A percentile compares a stretch with the other conserved stretches of the same genome.
Evolutionary conservation across 2,329 filamentous ascomycete species (phyloP).

Genomic region (Neofusicoccum cordaticola): DNA sequence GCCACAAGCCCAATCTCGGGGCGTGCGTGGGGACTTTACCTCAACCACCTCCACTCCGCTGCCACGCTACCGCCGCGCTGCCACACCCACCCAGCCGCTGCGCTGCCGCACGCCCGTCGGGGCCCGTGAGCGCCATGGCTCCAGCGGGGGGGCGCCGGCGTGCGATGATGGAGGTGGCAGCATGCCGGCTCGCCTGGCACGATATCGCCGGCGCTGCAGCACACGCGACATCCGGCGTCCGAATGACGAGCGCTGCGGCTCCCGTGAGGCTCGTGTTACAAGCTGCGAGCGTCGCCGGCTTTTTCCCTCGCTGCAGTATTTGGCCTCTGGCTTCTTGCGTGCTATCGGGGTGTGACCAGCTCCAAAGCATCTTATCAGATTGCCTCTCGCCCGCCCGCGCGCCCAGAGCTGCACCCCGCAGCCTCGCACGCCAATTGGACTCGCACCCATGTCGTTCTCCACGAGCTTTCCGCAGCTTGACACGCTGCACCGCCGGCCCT

Average conservation of each 20-base stretch:
- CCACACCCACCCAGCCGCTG: not conserved
- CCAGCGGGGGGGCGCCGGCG: not conserved
- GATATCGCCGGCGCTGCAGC: not conserved
- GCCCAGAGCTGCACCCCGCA: not conserved
- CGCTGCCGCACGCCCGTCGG: too few species aligned
- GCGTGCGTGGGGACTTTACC: not conserved
- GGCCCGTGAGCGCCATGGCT: not conserved
- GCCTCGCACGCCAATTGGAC: not conserved
- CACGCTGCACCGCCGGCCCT: slow-evolving; percentile 15
- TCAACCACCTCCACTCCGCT: not conserved
- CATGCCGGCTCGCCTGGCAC: not conserved
- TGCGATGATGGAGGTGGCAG: not conserved
- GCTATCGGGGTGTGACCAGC: not conserved
- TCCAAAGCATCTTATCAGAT: slow-evolving; percentile 8
- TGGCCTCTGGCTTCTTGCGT: not conserved
- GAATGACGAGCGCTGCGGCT: not conserved
- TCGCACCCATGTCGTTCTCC: slow-evolving; percentile 14
- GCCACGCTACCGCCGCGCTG: not conserved
- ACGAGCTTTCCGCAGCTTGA: slow-evolving; percentile 14
- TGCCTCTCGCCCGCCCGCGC: not conserved
- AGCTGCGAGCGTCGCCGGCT: too few species aligned
- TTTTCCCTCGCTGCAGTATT: too few species aligned
- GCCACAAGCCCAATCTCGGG: not conserved
- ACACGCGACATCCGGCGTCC: not conserved
- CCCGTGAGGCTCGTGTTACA: too few species aligned